phyloP scores from a whole-genome alignment of 2,329 filamentous ascomycete genomes.

The Aspergillus tanneri region DNA sequence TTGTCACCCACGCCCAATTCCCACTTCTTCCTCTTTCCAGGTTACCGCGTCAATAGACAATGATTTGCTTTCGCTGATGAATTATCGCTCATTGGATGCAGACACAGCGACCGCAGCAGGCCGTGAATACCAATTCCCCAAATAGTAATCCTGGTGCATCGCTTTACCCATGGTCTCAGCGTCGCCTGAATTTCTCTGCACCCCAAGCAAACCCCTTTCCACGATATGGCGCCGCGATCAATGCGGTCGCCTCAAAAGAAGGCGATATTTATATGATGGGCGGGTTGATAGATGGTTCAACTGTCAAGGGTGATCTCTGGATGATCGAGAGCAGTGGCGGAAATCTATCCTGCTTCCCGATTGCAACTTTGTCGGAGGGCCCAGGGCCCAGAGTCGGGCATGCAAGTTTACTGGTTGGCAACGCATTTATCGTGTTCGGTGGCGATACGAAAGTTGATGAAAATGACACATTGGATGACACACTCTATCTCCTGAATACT shows the following conservation, averaged over 20 bases:
- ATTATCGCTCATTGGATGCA: constrained; percentile 13
- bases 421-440: constrained; percentile 98
- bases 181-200: constrained; percentile 80
- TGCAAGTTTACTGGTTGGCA: constrained; percentile 88
- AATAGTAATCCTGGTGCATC: constrained; percentile 66
- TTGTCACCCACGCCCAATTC: no score
- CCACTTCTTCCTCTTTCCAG: neutral
- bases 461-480: constrained; percentile 86
- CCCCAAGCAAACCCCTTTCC: constrained; percentile 85
- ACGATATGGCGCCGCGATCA: constrained; percentile 94
- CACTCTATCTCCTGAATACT: constrained; percentile 92
- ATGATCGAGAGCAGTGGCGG: constrained; percentile 85
- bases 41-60: neutral
- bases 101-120: constrained; percentile 45
- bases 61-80: neutral
- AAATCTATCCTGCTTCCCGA: constrained; percentile 84
- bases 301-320: constrained; percentile 96
- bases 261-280: constrained; percentile 98
- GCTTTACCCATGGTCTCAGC: constrained; percentile 94
- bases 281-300: constrained; percentile 88
- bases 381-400: constrained; percentile 94
- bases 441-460: constrained; percentile 98
- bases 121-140: constrained; percentile 54
- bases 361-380: constrained; percentile 88
- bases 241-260: constrained; percentile 88